Evolutionary conservation across 1,284 basidiomycete genomes (phyloP).

Genomic region (Puccinia triticina): DNA sequence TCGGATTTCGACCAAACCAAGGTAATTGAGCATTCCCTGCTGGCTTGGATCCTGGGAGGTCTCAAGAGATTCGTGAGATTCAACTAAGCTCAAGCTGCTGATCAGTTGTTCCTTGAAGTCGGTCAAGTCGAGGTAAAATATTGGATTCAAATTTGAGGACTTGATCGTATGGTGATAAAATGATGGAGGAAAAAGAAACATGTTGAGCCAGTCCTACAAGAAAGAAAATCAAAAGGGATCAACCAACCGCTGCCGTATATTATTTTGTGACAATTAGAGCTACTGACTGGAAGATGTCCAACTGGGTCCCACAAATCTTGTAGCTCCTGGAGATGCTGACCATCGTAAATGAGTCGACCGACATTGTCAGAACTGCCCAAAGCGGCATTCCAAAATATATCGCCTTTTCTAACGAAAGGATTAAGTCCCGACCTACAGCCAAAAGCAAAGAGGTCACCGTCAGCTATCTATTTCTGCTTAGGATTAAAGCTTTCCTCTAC

Average conservation of each 20-base stretch:
- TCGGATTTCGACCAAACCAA: conserved; percentile 55
- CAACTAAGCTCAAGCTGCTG: conserved; percentile 58
- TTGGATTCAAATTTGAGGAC: conserved; percentile 52
- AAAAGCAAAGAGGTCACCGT: not conserved
- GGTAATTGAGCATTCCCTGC: conserved; percentile 59
- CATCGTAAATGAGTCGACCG: conserved; percentile 60
- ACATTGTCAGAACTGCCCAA: conserved; percentile 57
- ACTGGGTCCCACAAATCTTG: conserved; percentile 58
- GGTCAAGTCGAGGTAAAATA: conserved; percentile 28
- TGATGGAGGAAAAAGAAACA: conserved; percentile 58
- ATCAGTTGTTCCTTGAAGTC: conserved; percentile 56
- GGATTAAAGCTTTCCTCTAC: not conserved
- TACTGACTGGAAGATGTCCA: conserved; percentile 60
- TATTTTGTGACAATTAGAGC: not conserved
- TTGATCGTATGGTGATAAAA: conserved; percentile 60
- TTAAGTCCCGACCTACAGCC: conserved; percentile 57
- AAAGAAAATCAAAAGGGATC: not conserved
- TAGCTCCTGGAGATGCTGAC: conserved; percentile 59
- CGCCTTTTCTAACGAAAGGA: conserved; percentile 59
- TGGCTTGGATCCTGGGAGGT: not conserved
- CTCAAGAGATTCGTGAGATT: conserved; percentile 59
- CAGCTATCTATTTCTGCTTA: not conserved
- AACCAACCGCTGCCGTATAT: not conserved
- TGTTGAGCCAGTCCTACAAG: conserved; percentile 58
- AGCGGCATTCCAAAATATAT: conserved; percentile 61